phyloP scores from a whole-genome alignment of 345 rosid genomes.

The Zanthoxylum bungeanum region DNA sequence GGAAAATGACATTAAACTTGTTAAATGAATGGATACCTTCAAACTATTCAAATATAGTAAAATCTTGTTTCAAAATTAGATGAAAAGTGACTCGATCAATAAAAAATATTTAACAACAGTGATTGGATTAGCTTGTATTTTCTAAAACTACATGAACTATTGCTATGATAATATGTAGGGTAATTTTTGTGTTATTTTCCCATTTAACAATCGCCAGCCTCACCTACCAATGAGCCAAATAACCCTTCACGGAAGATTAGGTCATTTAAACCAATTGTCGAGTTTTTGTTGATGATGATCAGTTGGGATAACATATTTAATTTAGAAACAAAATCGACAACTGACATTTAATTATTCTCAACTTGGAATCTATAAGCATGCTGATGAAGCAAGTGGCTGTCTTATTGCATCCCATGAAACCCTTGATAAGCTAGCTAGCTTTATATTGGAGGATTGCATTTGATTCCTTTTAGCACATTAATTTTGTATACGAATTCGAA shows the following conservation, averaged over 20 bases:
- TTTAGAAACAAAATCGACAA: conserved; percentile 2
- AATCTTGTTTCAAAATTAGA: too few relatives aligned
- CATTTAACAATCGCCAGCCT: not conserved
- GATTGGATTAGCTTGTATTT: too few relatives aligned
- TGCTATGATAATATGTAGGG: too few relatives aligned
- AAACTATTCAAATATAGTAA: too few relatives aligned
- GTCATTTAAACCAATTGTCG: not conserved
- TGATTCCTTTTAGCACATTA: conserved; percentile 21
- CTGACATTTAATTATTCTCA: conserved; percentile 20
- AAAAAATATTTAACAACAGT: too few relatives aligned
- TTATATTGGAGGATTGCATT: conserved; percentile 13
- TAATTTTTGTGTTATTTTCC: too few relatives aligned
- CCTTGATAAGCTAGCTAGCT: not conserved
- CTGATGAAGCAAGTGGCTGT: conserved; percentile 18
- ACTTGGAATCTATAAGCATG: conserved; percentile 19
- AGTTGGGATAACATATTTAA: conserved; percentile 6
- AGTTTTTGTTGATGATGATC: not conserved
- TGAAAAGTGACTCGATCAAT: too few relatives aligned
- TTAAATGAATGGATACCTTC: too few relatives aligned
- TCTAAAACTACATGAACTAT: too few relatives aligned
- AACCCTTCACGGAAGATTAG: not conserved
- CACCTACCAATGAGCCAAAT: not conserved
- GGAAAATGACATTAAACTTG: too few relatives aligned
- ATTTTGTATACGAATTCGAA: conserved; percentile 5
- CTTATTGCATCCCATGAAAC: conserved; percentile 19